These are phyloP conservation scores for Fusarium subtropicale DNA, from an alignment of 2,329 filamentous ascomycete genomes.

Conservation along the genomic window DNA sequence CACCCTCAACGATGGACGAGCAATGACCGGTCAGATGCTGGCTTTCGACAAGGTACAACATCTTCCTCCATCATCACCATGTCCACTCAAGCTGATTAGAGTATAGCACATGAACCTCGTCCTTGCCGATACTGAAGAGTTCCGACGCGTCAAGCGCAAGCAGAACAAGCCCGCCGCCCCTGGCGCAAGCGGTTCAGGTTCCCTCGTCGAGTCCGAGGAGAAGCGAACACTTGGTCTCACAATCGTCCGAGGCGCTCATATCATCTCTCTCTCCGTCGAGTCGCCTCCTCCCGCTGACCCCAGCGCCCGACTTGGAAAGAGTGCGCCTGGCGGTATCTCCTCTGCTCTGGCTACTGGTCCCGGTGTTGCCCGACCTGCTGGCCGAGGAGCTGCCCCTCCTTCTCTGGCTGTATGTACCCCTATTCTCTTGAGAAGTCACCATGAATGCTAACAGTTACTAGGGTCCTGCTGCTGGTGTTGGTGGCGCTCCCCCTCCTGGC, in stretches of 20 bases:
- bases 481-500: constrained; percentile 73
- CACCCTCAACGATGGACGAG: constrained; percentile 91
- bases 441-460: constrained; percentile 48
- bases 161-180: constrained; percentile 77
- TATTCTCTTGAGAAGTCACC: background rate
- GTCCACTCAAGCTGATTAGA: constrained; percentile 20
- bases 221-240: constrained; percentile 96
- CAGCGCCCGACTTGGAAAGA: constrained; percentile 85
- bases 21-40: constrained; percentile 98
- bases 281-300: constrained; percentile 95
- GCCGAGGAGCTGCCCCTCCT: constrained; percentile 78
- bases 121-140: constrained; percentile 98
- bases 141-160: constrained; percentile 89
- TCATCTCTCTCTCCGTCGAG: constrained; percentile 94
- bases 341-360: constrained; percentile 83
- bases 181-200: constrained; percentile 68
- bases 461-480: constrained; percentile 89
- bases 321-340: constrained; percentile 73
- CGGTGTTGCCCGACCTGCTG: constrained; percentile 90
- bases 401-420: constrained; percentile 75
- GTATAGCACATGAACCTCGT: constrained; percentile 97
- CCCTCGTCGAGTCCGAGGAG: constrained; percentile 88
- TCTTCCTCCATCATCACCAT: background rate
- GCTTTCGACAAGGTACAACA: constrained; percentile 90
- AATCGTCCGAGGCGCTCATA: constrained; percentile 93